These are phyloP conservation scores for Coniferiporia weirii DNA, from an alignment of 1,284 basidiomycete species.

Conservation along the genomic window DNA sequence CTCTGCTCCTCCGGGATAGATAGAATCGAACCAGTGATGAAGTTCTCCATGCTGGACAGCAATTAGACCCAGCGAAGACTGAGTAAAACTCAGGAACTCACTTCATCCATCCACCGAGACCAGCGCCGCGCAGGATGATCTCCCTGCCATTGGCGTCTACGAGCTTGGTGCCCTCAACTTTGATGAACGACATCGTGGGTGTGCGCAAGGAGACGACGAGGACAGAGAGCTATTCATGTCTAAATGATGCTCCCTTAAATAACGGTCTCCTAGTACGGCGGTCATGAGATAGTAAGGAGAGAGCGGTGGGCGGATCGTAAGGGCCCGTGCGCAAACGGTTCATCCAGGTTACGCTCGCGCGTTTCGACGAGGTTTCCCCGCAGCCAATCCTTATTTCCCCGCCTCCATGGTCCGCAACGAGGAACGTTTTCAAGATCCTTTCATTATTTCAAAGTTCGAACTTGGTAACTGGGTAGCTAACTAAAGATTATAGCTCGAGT, in stretches of 20 bases:
- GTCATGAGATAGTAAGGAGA: conserved; percentile 2
- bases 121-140: conserved; percentile 31
- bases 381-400: neutral
- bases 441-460: too few relatives aligned
- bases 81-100: conserved; percentile 8
- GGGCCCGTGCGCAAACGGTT: neutral
- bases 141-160: conserved; percentile 29
- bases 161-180: conserved; percentile 25
- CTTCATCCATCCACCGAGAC: conserved; percentile 33
- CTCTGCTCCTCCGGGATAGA: neutral
- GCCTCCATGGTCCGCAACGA: too few relatives aligned
- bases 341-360: neutral
- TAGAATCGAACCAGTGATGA: conserved; percentile 22
- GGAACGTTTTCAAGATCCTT: too few relatives aligned
- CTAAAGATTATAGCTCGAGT: neutral
- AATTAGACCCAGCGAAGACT: too few relatives aligned
- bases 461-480: too few relatives aligned
- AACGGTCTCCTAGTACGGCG: neutral
- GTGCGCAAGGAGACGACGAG: neutral
- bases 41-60: conserved; percentile 28
- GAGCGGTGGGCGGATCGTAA: neutral
- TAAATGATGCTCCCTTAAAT: neutral
- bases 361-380: neutral
- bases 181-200: conserved; percentile 13
- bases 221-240: neutral